phyloP scores from a whole-genome alignment of 2,329 filamentous ascomycete species.

The Sporothrix variecibatus region DNA sequence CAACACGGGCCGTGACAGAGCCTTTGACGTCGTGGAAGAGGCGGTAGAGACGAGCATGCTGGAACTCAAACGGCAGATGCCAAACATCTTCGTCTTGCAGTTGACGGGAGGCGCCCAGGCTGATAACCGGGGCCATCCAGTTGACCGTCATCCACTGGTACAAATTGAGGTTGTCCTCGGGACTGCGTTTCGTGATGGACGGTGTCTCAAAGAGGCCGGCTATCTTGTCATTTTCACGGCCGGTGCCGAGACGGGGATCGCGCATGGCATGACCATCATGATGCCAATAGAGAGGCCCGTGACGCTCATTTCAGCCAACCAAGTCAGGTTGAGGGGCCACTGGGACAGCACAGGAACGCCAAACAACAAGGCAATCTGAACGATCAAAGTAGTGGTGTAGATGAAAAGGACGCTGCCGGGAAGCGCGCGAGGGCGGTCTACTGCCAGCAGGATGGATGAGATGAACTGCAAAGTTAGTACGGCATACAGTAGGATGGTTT shows the following conservation, averaged over 20 bases:
- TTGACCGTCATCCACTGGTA: conserved; percentile 85
- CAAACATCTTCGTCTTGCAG: conserved; percentile 80
- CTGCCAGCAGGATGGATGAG: conserved; percentile 32
- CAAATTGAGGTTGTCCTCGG: conserved; percentile 76
- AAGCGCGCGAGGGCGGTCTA: conserved; percentile 38
- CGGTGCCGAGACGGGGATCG: conserved; percentile 54
- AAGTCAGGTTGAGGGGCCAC: conserved; percentile 31
- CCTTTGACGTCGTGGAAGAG: conserved; percentile 73
- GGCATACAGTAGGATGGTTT: too few relatives aligned
- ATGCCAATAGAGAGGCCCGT: conserved; percentile 51
- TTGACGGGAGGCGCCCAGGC: conserved; percentile 62
- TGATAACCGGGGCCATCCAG: conserved; percentile 78
- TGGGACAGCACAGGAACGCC: conserved; percentile 39
- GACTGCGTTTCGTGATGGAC: conserved; percentile 62
- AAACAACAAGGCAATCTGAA: conserved; percentile 37
- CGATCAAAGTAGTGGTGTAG: conserved; percentile 38
- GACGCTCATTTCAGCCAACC: conserved; percentile 41
- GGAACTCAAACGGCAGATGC: conserved; percentile 77
- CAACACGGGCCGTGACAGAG: conserved; percentile 67
- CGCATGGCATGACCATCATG: conserved; percentile 69
- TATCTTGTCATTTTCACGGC: conserved; percentile 50
- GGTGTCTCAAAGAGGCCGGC: conserved; percentile 56
- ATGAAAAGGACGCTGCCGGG: conserved; percentile 36
- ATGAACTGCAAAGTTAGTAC: conserved; percentile 17
- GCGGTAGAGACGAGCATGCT: conserved; percentile 73